These are phyloP conservation scores for Salicornia ramosissima DNA, from an alignment of 148 eudicot genomes.

Conservation along the genomic window DNA sequence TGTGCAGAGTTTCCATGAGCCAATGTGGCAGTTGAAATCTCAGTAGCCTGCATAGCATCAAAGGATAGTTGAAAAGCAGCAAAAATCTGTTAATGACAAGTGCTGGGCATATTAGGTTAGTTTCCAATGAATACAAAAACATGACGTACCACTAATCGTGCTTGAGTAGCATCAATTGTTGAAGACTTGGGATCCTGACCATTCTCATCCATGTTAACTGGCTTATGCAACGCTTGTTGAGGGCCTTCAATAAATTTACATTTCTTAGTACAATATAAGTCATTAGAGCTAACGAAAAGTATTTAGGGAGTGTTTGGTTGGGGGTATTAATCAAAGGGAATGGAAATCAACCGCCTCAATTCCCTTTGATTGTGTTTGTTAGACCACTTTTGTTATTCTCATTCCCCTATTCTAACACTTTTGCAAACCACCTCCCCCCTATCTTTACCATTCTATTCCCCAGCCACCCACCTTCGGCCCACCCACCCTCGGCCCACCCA, in stretches of 20 bases:
- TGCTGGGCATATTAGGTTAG: neutral
- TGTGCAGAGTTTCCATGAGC: conserved; percentile 40
- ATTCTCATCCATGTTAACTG: conserved; percentile 34
- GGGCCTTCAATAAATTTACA: conserved; percentile 35
- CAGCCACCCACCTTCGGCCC: no score
- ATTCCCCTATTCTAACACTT: no score
- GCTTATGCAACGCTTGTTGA: conserved; percentile 30
- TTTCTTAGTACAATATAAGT: conserved; percentile 16
- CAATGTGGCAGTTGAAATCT: conserved; percentile 32
- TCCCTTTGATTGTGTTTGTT: no score
- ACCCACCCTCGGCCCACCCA: no score
- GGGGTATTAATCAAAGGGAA: no score
- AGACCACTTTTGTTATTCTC: no score
- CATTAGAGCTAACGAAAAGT: neutral
- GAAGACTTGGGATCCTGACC: conserved; percentile 40
- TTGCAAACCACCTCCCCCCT: no score
- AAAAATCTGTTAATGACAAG: neutral
- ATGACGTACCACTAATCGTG: conserved; percentile 44
- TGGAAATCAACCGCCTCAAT: no score
- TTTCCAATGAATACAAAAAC: conserved; percentile 8
- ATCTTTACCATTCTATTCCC: no score
- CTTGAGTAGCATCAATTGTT: conserved; percentile 26
- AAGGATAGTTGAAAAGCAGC: conserved; percentile 13
- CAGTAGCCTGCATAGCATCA: conserved; percentile 43
- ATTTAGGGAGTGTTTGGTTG: no score